A percentile compares a stretch with the other conserved stretches of the same genome.
phyloP scores from a whole-genome alignment of 106 monocot genomes.

The Allium sativum region DNA sequence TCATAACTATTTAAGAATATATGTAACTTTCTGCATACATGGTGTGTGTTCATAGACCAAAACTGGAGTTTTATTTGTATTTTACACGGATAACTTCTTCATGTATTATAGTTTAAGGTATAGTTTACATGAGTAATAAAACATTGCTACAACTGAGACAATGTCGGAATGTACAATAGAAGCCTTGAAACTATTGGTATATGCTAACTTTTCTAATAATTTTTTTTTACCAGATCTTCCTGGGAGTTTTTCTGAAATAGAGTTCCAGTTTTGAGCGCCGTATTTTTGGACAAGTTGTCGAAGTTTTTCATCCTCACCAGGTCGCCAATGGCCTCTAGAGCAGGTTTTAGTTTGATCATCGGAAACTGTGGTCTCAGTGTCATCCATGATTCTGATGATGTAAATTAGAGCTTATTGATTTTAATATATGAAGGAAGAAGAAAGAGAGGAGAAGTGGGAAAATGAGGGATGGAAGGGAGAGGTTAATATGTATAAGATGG shows the following conservation, averaged over 20 bases:
- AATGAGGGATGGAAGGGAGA: background rate
- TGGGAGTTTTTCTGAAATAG: conserved; percentile 64
- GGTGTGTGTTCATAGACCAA: too few species aligned
- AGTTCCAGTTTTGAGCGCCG: conserved; percentile 93
- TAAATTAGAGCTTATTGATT: background rate
- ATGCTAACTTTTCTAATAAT: too few species aligned
- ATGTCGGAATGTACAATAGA: too few species aligned
- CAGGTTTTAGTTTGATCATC: conserved; percentile 21
- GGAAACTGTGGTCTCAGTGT: conserved; percentile 9
- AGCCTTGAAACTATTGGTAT: too few species aligned
- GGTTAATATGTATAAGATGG: background rate
- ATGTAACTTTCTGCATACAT: too few species aligned
- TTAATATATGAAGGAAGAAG: background rate
- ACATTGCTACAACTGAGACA: too few species aligned
- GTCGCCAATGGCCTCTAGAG: conserved; percentile 74
- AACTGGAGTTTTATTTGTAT: too few species aligned
- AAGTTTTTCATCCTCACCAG: conserved; percentile 76
- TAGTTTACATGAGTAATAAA: too few species aligned
- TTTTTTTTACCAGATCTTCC: conserved; percentile 63
- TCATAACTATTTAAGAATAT: too few species aligned
- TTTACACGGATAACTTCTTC: too few species aligned
- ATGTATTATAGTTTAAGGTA: too few species aligned
- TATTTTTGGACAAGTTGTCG: conserved; percentile 58
- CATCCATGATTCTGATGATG: conserved; percentile 4
- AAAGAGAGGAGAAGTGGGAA: background rate